These are phyloP conservation scores for Komagataella mondaviorum DNA, from an alignment of 805 yeast genomes.

Conservation along the genomic window DNA sequence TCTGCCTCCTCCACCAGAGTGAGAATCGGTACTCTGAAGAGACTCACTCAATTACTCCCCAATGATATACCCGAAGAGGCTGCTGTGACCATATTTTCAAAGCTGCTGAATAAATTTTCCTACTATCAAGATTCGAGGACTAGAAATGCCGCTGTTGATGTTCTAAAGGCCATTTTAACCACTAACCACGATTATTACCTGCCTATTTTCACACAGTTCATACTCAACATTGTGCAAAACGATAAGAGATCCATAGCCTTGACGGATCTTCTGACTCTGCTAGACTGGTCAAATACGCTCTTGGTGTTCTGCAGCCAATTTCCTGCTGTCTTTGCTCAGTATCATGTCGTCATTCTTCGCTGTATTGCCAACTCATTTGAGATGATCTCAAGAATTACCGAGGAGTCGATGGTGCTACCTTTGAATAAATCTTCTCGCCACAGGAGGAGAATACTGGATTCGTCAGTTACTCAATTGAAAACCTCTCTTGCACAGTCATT, in stretches of 20 bases:
- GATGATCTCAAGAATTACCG: slow-evolving; percentile 8
- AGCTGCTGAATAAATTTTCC: slow-evolving; percentile 32
- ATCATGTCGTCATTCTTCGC: slow-evolving; percentile 16
- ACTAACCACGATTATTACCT: slow-evolving; percentile 11
- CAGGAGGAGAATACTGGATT: slow-evolving; percentile 22
- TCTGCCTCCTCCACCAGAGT: slow-evolving; percentile 20
- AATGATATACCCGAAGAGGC: slow-evolving; percentile 8
- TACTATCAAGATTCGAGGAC: slow-evolving; percentile 33
- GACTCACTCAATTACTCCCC: slow-evolving; percentile 16
- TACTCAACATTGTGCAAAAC: slow-evolving; percentile 21
- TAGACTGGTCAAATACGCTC: slow-evolving; percentile 36
- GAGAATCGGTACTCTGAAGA: slow-evolving; percentile 21
- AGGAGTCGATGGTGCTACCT: slow-evolving; percentile 21
- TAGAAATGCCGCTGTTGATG: slow-evolving; percentile 24
- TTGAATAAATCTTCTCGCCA: slow-evolving; percentile 25
- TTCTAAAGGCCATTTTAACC: slow-evolving; percentile 23
- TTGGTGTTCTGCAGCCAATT: not conserved
- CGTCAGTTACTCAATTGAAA: slow-evolving; percentile 17
- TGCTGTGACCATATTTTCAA: slow-evolving; percentile 16
- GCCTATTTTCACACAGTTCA: slow-evolving; percentile 1
- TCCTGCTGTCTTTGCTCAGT: not conserved
- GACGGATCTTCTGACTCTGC: slow-evolving; percentile 40
- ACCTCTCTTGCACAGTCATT: slow-evolving; percentile 10
- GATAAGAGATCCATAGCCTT: slow-evolving; percentile 31
- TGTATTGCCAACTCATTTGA: slow-evolving; percentile 12